These are phyloP conservation scores for Colletotrichum eremochloae DNA, from an alignment of 2,329 filamentous ascomycete genomes.

Conservation along the genomic window DNA sequence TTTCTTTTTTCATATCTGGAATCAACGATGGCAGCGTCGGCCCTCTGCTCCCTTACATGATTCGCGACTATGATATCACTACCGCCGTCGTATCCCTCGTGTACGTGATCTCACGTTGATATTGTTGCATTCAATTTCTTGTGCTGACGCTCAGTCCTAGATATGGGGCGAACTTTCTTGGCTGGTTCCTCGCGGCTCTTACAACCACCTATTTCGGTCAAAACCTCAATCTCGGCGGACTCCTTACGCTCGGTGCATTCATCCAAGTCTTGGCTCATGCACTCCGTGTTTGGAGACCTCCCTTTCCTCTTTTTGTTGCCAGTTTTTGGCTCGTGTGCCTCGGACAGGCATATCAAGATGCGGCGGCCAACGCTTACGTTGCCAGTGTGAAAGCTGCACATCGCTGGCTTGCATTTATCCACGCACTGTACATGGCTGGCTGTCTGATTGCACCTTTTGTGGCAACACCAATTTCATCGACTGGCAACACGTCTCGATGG, in stretches of 20 bases:
- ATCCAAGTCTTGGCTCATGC: slow-evolving; percentile 68
- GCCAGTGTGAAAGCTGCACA: slow-evolving; percentile 64
- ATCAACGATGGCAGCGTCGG: slow-evolving; percentile 75
- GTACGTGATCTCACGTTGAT: slow-evolving; percentile 49
- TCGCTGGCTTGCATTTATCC: slow-evolving; percentile 73
- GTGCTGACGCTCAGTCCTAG: slow-evolving; percentile 45
- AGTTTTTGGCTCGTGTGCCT: slow-evolving; percentile 71
- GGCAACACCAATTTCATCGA: slow-evolving; percentile 63
- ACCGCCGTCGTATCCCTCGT: slow-evolving; percentile 66
- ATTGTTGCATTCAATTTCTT: too few relatives aligned
- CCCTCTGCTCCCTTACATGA: slow-evolving; percentile 72
- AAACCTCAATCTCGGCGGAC: slow-evolving; percentile 66
- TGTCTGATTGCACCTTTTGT: slow-evolving; percentile 70
- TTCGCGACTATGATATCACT: slow-evolving; percentile 66
- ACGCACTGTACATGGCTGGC: slow-evolving; percentile 72
- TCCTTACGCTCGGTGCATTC: slow-evolving; percentile 67
- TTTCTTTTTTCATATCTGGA: slow-evolving; percentile 76
- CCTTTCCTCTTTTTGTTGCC: slow-evolving; percentile 68
- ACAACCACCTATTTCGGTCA: slow-evolving; percentile 67
- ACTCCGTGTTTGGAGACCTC: slow-evolving; percentile 68
- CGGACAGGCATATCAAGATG: slow-evolving; percentile 74
- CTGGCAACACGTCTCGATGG: slow-evolving; percentile 58
- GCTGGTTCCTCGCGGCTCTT: slow-evolving; percentile 71
- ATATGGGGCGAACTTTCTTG: slow-evolving; percentile 69
- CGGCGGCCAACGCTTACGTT: slow-evolving; percentile 73